These are phyloP conservation scores for Debaryomyces udenii DNA, from an alignment of 1,139 yeast genomes.

Conservation along the genomic window DNA sequence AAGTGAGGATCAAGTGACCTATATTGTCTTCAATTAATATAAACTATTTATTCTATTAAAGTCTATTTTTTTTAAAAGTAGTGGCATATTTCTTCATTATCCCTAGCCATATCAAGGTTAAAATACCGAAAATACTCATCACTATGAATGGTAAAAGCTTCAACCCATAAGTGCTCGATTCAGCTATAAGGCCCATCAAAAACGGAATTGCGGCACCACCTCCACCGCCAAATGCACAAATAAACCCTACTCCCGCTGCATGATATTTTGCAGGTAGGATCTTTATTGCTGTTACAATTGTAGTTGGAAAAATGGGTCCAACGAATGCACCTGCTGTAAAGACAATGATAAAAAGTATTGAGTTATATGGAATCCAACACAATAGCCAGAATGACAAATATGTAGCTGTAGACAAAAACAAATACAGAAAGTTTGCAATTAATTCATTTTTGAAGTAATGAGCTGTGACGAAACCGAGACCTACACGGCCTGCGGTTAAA, in stretches of 20 bases:
- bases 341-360: conserved; percentile 39
- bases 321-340: conserved; percentile 66
- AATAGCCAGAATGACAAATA: conserved; percentile 35
- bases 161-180: conserved; percentile 38
- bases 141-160: conserved; percentile 38
- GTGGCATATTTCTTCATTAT: conserved; percentile 22
- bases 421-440: conserved; percentile 43
- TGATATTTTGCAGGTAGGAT: conserved; percentile 64
- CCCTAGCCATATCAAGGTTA: conserved; percentile 32
- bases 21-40: not conserved
- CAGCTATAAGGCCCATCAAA: conserved; percentile 54
- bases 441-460: conserved; percentile 46
- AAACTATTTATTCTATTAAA: conserved; percentile 14
- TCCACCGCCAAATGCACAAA: conserved; percentile 76
- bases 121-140: conserved; percentile 27
- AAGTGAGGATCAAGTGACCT: too few species aligned
- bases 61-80: conserved; percentile 20
- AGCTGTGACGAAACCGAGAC: conserved; percentile 63
- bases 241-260: conserved; percentile 71
- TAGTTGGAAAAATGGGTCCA: conserved; percentile 84
- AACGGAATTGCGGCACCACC: conserved; percentile 75
- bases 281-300: conserved; percentile 65
- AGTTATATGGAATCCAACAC: conserved; percentile 20
- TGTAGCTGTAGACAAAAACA: conserved; percentile 33
- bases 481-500: conserved; percentile 61